phyloP scores from a whole-genome alignment of 108 stramenopile genomes.

The Pseudonitzschia multiseries region DNA sequence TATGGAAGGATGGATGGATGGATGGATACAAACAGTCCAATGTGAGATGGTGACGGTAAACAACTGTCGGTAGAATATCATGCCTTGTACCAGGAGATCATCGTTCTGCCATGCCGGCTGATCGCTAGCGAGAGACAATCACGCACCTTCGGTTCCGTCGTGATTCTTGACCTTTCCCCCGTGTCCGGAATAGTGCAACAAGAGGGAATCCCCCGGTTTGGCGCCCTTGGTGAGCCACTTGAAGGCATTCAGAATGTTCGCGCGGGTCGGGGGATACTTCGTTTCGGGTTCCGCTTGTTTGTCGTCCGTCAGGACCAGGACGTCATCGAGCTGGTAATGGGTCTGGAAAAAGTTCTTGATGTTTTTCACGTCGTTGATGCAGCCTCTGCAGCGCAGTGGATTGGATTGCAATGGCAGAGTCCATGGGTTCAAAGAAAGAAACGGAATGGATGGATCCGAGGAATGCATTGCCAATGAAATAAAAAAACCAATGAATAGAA shows the following conservation, averaged over 20 bases:
- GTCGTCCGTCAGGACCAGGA: constrained; percentile 81
- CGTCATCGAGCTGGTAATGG: constrained; percentile 42
- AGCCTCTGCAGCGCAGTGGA: constrained; percentile 38
- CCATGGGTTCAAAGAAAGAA: no score
- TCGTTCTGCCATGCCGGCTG: no score
- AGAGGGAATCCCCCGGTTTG: constrained; percentile 60
- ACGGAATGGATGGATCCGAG: not conserved
- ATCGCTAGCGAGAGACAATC: constrained; percentile 36
- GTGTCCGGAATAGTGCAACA: constrained; percentile 69
- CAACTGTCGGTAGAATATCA: no score
- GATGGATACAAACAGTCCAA: no score
- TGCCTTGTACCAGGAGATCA: constrained; percentile 27
- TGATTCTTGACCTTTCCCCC: constrained; percentile 74
- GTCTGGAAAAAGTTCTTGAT: constrained; percentile 65
- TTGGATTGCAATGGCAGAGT: not conserved
- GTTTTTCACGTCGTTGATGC: constrained; percentile 81
- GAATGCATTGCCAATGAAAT: no score
- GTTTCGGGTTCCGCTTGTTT: constrained; percentile 22
- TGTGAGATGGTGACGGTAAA: no score
- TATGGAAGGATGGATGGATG: no score
- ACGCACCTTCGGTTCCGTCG: constrained; percentile 39
- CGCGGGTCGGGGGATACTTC: constrained; percentile 28
- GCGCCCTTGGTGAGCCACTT: constrained; percentile 54
- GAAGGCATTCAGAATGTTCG: constrained; percentile 60
- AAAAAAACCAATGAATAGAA: no score